Percentiles rank a stretch among this genome's conserved stretches.
These are phyloP conservation scores for Schizophyllum commune DNA, from an alignment of 1,284 basidiomycete species.

Conservation along the genomic window DNA sequence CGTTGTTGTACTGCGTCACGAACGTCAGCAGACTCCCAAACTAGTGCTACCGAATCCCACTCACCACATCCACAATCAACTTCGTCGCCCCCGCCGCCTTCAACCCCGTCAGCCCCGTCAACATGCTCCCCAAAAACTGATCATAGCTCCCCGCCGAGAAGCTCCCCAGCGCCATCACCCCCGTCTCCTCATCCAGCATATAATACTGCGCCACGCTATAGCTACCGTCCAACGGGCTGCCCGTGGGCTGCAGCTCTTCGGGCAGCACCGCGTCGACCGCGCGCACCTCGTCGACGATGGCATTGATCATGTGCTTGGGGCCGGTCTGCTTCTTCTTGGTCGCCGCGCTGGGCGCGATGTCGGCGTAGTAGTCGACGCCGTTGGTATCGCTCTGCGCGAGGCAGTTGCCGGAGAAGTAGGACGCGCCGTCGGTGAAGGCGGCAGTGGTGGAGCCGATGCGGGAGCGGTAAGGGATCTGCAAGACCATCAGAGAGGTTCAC, in stretches of 20 bases:
- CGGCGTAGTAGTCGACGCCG: slow-evolving; percentile 35
- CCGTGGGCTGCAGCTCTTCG: slow-evolving; percentile 6
- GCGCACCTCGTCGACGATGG: neutral
- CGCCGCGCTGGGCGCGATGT: slow-evolving; percentile 1
- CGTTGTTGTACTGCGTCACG: slow-evolving; percentile 43
- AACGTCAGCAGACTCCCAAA: neutral
- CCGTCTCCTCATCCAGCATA: slow-evolving; percentile 43
- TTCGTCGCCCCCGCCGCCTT: slow-evolving; percentile 41
- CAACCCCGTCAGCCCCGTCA: slow-evolving; percentile 41
- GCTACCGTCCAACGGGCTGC: slow-evolving; percentile 37
- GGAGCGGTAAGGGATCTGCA: slow-evolving; percentile 51
- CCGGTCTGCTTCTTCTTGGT: slow-evolving; percentile 7
- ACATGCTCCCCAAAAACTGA: slow-evolving; percentile 33
- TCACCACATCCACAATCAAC: slow-evolving; percentile 50
- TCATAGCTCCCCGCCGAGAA: slow-evolving; percentile 41
- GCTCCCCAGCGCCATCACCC: slow-evolving; percentile 52
- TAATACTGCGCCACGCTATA: slow-evolving; percentile 47
- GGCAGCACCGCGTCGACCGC: neutral
- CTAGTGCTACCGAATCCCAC: slow-evolving; percentile 12
- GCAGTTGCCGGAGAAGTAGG: slow-evolving; percentile 48
- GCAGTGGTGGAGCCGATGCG: slow-evolving; percentile 35
- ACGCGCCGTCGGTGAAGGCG: slow-evolving; percentile 41
- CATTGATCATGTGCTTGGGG: slow-evolving; percentile 18
- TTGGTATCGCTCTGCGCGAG: slow-evolving; percentile 42
- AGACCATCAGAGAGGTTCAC: neutral